These are phyloP conservation scores for Lodderomyces oxycetoniae DNA, from an alignment of 1,139 yeast genomes.

Conservation along the genomic window DNA sequence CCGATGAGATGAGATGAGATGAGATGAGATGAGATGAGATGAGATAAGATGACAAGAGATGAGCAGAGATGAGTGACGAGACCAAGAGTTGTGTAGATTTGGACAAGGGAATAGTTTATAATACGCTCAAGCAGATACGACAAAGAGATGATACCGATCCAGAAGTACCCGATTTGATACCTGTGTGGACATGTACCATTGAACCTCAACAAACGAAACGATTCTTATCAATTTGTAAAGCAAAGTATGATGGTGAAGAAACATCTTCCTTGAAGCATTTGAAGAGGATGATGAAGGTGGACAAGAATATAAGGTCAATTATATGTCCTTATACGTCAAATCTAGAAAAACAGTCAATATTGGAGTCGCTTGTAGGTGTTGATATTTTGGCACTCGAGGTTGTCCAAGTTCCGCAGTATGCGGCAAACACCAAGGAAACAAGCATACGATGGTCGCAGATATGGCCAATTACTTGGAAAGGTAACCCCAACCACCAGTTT, in stretches of 20 bases:
- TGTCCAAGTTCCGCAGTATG: slow-evolving; percentile 29
- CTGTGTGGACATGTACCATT: slow-evolving; percentile 54
- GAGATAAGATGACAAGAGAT: too few species aligned
- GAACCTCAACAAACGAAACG: slow-evolving; percentile 27
- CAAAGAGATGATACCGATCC: slow-evolving; percentile 22
- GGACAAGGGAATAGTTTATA: slow-evolving; percentile 44
- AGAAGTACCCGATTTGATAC: slow-evolving; percentile 28
- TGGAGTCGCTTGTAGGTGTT: slow-evolving; percentile 12
- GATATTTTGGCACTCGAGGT: slow-evolving; percentile 8
- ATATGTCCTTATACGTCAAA: slow-evolving; percentile 25
- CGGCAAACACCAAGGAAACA: slow-evolving; percentile 56
- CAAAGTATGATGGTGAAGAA: slow-evolving; percentile 25
- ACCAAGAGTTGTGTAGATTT: slow-evolving; percentile 34
- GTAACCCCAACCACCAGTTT: slow-evolving; percentile 78
- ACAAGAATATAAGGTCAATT: slow-evolving; percentile 19
- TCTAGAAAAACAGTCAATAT: slow-evolving; percentile 15
- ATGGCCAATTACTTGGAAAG: slow-evolving; percentile 96
- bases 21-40: too few species aligned
- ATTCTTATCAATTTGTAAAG: slow-evolving; percentile 25
- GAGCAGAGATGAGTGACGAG: too few species aligned
- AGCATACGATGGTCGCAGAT: slow-evolving; percentile 61
- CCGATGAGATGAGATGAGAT: too few species aligned
- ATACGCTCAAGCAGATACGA: slow-evolving; percentile 44
- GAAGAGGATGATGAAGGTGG: slow-evolving; percentile 29
- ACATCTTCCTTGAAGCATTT: slow-evolving; percentile 23